Base-by-base conservation (phyloP, 1,284 basidiomycete genomes). In the Cryptococcus neoformans region DNA sequence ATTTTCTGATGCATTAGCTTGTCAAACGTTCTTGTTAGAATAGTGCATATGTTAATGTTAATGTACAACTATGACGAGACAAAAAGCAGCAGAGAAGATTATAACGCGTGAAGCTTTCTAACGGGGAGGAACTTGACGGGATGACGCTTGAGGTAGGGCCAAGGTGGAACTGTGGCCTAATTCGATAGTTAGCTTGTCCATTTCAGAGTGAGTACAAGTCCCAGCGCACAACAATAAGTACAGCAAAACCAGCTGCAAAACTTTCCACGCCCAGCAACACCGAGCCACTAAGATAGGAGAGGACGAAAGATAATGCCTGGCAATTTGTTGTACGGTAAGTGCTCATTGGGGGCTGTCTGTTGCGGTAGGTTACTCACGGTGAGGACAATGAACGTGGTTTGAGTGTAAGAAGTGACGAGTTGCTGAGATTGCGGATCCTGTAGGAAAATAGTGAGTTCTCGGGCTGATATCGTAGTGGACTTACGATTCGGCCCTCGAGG, bases 391-490 rank as follows among this genome's bases (percentile, higher is more conserved):
- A 75, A 61, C 57, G 58, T 69, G 34, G 64, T 60, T 54, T 73
- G 71, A 14, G 68, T 60, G 48, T 63, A 58, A 36, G 60, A 62
- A 52, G 73, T 70, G 48, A 68, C 54, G 2, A 61, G 54, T 40
- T 66, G 54, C 61, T 75, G 73, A 3, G 67, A 60, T 47, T 68
- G 67, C 7, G 68, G 70, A 61, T 75, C 73, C 73, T 74, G 51
- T 10, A 6, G 35, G 49, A 21, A 17, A 12, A 12, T 44, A 37
- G 41, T 59, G 49, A 62, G 53, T 21, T 8, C 17, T 10, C n/a
- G n/a, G 12, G 53, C n/a, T 14, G 6, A 39, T 4, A 47, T 9
- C 4, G 45, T 11, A 41, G 14, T 12, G 7, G 1, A 53, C 64
- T 55, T 44, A 69, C 70, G 35, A 75, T 75, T 1, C 58, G 57